Evolutionary conservation across 2,329 filamentous ascomycete genomes (phyloP).

Genomic region (Cordyceps pruinosa): DNA sequence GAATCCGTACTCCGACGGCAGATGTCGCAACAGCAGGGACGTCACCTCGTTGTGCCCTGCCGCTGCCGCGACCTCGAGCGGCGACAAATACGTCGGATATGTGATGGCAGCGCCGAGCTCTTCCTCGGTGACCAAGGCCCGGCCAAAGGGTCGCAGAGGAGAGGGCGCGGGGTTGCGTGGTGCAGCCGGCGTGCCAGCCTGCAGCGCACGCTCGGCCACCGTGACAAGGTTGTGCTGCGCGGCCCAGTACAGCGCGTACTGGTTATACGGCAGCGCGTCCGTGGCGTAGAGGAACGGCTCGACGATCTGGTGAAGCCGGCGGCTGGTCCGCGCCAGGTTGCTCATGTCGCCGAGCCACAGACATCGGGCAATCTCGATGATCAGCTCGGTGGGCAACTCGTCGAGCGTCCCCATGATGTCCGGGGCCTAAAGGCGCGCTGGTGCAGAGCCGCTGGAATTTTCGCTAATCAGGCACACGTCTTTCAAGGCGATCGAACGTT

Average conservation of each 20-base stretch:
- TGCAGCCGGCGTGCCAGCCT: neutral
- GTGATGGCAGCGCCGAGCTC: neutral
- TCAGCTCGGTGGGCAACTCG: neutral
- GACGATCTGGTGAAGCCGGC: neutral
- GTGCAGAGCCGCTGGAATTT: too few species aligned
- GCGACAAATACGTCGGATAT: neutral
- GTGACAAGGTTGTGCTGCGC: neutral
- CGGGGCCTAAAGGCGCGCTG: too few species aligned
- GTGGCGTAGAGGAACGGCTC: neutral
- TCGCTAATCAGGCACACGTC: too few species aligned
- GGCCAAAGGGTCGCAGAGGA: neutral
- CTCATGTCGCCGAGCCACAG: conserved; percentile 11
- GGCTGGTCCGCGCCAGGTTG: neutral
- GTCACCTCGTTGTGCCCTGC: neutral
- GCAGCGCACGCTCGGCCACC: neutral
- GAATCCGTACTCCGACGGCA: too few species aligned
- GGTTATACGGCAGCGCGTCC: conserved; percentile 4
- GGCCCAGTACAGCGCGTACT: conserved; percentile 7
- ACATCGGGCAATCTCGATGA: neutral
- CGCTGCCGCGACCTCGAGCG: neutral
- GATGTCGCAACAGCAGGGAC: neutral
- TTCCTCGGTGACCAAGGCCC: neutral
- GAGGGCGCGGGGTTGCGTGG: neutral
- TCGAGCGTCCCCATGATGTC: too few species aligned
- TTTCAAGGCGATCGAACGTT: too few species aligned